phyloP scores from a whole-genome alignment of 768 basidiomycete species.

The Tricholoma matsutake region DNA sequence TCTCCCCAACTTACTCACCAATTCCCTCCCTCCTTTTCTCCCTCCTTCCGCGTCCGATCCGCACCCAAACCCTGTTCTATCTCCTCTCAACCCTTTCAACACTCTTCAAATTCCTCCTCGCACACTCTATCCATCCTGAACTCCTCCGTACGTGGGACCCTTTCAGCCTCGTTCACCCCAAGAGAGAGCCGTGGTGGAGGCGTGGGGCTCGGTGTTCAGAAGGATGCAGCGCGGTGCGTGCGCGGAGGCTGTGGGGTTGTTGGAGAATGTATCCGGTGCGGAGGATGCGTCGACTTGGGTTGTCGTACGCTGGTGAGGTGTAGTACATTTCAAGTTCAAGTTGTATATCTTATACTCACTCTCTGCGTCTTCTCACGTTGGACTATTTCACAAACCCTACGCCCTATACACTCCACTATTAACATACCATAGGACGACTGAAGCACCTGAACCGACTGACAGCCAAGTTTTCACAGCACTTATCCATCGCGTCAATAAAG shows the following conservation, averaged over 20 bases:
- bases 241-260: conserved; percentile 61
- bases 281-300: conserved; percentile 73
- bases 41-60: conserved; percentile 58
- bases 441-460: too few relatives aligned
- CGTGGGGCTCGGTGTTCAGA: conserved; percentile 79
- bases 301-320: conserved; percentile 67
- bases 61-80: conserved; percentile 55
- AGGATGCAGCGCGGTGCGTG: too few relatives aligned
- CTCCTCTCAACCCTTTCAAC: conserved; percentile 66
- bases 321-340: conserved; percentile 43
- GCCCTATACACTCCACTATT: too few relatives aligned
- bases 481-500: too few relatives aligned
- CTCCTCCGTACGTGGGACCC: conserved; percentile 60
- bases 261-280: conserved; percentile 43
- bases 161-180: conserved; percentile 61
- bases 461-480: too few relatives aligned
- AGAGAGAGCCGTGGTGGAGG: conserved; percentile 75
- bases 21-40: conserved; percentile 53
- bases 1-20: conserved; percentile 57
- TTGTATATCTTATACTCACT: conserved; percentile 22
- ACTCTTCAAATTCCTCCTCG: conserved; percentile 69
- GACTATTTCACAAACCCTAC: too few relatives aligned
- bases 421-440: too few relatives aligned
- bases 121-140: conserved; percentile 56
- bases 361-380: conserved; percentile 66